Evolutionary conservation across 2,329 filamentous ascomycete genomes (phyloP), one percentile per base, ranked within the genome.

Genomic region (Aspergillus clavatus): DNA sequence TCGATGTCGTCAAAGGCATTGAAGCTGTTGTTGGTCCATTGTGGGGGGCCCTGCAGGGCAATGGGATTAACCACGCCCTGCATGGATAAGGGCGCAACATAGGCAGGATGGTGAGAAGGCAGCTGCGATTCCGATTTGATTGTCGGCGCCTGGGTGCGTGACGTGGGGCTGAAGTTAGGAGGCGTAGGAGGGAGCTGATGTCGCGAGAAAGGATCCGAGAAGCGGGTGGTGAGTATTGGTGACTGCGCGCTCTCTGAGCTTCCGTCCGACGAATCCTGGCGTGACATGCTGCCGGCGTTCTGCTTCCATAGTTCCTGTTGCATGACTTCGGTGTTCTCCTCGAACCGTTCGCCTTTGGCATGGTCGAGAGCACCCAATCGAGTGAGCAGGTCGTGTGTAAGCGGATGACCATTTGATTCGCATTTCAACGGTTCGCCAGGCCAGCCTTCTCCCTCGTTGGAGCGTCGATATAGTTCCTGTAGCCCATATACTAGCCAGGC

Each of bases 311-410:
- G 59, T 35, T 73, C 72, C 44, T 77, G 72, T 57, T 82, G 79
- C 62, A 83, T 69, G 22, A 71, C 66, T 28, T 71, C 70, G 46
- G 74, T 70, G 59, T 81, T 76, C 45, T 83, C 81, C 57, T 83
- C 79, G 53, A 83, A 83, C 3, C 64, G 68, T 47, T 75, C 70
- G 42, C 79, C 76, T 62, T 69, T 69, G 45, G 69, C 70, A 36
- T 73, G 63, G 40, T 82, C 78, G 28, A 84, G 62, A 2, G 80
- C 73, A 31, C 79, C 77, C 19, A 84, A 68, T 26, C 77, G 70
- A 37, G 79, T 77, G 37, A 84, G 72, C 31, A 84, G 79, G 52
- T 84, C 80, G 64, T 84, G 81, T 0, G 80, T 83, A 24, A 82
- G 70, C 11, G 81, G 81, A 47, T 79, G 73, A 24, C 79, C 78